Base-by-base conservation (phyloP, 1,139 yeast genomes). In the Lodderomyces jiufengensis region DNA sequence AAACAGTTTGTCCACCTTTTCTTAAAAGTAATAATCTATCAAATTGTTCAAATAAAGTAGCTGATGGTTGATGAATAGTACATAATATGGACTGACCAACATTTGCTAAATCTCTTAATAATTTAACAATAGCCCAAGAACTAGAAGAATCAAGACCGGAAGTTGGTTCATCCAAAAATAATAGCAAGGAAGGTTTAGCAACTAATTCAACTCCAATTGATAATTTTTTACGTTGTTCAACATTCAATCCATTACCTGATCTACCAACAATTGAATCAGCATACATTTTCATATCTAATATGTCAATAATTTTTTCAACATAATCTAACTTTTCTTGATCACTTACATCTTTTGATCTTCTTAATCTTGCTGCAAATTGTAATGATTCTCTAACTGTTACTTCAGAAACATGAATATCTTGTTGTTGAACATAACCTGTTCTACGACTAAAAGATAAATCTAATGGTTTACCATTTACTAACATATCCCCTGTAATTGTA, bases 91-190 rank as follows among this genome's bases (percentile, higher is more conserved):
- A 90, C 60, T 84, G 95, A 18, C 95, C 95, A 47, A 79, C 80
- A 54, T 76, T 69, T 14, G 92, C 84, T 39, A 84, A 69, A 55
- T 79, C 80, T 59, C 86, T 74, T 76, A 84, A 76, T 57, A 85
- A 68, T 53, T 80, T 78, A 57, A 86, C 79, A 50, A 84, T 78
- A 15, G 92, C 78, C 95, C 95, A 84, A 7, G 95, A 95, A 39
- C 95, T 83, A 61, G 86, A 95, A 16, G 95, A 85, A 56, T 87
- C 95, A 47, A 87, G 70, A 54, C 96, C 96, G 5, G 95, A 86
- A 15, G 96, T 87, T 8, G 96, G 96, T 57, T 87, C 96, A 63
- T 87, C 96, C 52, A 87, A 71, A 61, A 87, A 87, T 39, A 87
- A 66, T 43, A 87, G 65, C 40, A 87, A 67, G 46, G 82, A 80